Conservation (phyloP, 257 asterid genomes). For the Gentiana macrophylla region DNA sequence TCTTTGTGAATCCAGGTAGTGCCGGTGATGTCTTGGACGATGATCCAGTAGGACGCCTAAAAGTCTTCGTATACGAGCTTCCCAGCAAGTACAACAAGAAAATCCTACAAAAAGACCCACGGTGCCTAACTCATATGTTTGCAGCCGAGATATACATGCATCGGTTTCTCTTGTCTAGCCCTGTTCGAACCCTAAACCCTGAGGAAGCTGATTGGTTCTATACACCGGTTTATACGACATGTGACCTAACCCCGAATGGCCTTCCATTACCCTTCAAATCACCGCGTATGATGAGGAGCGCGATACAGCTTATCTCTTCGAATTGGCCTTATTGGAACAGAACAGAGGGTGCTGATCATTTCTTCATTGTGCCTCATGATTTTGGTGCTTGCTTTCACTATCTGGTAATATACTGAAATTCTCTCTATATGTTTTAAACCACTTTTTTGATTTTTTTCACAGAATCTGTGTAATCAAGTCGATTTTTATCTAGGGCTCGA, state of each 20-base stretch:
- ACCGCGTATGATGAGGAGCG: constrained; percentile 89
- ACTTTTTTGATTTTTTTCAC: not conserved
- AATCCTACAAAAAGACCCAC: constrained; percentile 53
- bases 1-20: constrained; percentile 43
- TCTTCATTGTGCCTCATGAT: constrained; percentile 81
- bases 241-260: constrained; percentile 84
- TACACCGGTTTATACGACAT: constrained; percentile 69
- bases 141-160: constrained; percentile 90
- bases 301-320: constrained; percentile 70
- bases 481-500: not conserved
- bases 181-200: constrained; percentile 80
- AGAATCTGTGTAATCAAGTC: not conserved
- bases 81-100: constrained; percentile 78
- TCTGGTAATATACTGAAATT: constrained; percentile 29
- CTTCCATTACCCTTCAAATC: constrained; percentile 77
- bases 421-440: not conserved
- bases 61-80: constrained; percentile 69
- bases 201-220: constrained; percentile 93
- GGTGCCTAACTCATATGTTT: constrained; percentile 89
- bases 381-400: constrained; percentile 88
- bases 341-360: constrained; percentile 91
- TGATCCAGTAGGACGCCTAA: constrained; percentile 63
- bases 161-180: constrained; percentile 57
- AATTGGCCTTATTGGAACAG: constrained; percentile 89
- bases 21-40: constrained; percentile 93